These are phyloP conservation scores for Casuarina cunninghamiana DNA, from an alignment of 306 rosid genomes.

Conservation along the genomic window DNA sequence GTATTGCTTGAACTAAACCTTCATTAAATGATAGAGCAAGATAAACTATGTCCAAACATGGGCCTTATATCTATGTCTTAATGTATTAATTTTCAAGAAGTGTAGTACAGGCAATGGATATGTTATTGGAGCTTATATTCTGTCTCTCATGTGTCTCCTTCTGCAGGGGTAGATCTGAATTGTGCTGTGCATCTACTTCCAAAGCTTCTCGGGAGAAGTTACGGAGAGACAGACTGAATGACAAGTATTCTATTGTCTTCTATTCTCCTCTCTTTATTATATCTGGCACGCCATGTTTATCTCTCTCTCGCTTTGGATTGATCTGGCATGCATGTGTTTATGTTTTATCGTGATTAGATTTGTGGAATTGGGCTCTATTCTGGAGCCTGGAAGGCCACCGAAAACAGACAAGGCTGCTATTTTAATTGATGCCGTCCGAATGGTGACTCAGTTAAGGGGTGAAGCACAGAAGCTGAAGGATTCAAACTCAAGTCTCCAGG, in stretches of 20 bases:
- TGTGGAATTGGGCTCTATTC: slow-evolving; percentile 79
- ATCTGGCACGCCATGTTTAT: neutral
- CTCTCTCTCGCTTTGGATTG: neutral
- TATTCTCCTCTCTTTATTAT: slow-evolving; percentile 1
- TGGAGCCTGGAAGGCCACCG: slow-evolving; percentile 94
- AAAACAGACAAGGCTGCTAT: slow-evolving; percentile 95
- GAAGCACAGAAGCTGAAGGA: slow-evolving; percentile 88
- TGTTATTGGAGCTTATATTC: slow-evolving; percentile 10
- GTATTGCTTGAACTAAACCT: too few species aligned
- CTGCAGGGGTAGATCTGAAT: slow-evolving; percentile 74
- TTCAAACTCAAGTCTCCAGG: slow-evolving; percentile 74
- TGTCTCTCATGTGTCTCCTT: slow-evolving; percentile 25
- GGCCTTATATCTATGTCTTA: neutral
- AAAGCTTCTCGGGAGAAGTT: slow-evolving; percentile 96
- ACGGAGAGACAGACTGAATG: slow-evolving; percentile 93
- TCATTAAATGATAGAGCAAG: neutral
- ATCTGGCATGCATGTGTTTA: slow-evolving; percentile 23
- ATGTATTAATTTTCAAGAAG: neutral
- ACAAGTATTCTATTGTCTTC: slow-evolving; percentile 51
- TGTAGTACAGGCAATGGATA: slow-evolving; percentile 2
- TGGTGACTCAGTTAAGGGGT: slow-evolving; percentile 80
- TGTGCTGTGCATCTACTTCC: slow-evolving; percentile 64
- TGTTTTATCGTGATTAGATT: slow-evolving; percentile 58
- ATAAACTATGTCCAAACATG: neutral
- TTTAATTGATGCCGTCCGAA: slow-evolving; percentile 74